These are phyloP conservation scores for Vanrija humicola DNA, from an alignment of 1,284 basidiomycete species.

Conservation along the genomic window DNA sequence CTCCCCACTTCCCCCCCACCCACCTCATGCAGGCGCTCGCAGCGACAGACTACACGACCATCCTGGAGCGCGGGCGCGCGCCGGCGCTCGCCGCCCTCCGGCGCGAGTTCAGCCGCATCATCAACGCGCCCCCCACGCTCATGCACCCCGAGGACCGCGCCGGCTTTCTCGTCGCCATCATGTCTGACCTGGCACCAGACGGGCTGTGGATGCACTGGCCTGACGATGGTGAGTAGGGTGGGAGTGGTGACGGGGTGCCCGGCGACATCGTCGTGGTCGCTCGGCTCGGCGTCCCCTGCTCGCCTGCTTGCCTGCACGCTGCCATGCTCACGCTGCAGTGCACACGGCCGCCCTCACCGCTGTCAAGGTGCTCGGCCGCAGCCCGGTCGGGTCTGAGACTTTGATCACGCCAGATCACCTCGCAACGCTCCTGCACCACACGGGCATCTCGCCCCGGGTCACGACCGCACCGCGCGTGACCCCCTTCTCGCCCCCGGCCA, in stretches of 20 bases:
- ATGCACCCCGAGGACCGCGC: slow-evolving; percentile 49
- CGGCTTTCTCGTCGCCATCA: slow-evolving; percentile 55
- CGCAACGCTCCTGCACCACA: slow-evolving; percentile 32
- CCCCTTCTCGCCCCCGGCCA: slow-evolving; percentile 1
- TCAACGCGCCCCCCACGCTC: slow-evolving; percentile 45
- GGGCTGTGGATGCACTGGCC: slow-evolving; percentile 45
- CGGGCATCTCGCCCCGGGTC: slow-evolving; percentile 19
- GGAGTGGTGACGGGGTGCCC: too few species aligned
- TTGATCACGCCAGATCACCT: slow-evolving; percentile 51
- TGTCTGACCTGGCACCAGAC: slow-evolving; percentile 59
- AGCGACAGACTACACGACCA: neutral
- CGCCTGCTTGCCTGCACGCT: slow-evolving; percentile 1
- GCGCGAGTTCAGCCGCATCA: slow-evolving; percentile 7
- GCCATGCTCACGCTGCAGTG: slow-evolving; percentile 14
- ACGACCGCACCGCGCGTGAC: slow-evolving; percentile 1
- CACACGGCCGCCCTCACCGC: slow-evolving; percentile 59
- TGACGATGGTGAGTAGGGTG: slow-evolving; percentile 23
- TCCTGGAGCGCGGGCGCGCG: neutral
- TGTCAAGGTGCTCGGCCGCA: slow-evolving; percentile 70
- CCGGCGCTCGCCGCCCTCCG: neutral
- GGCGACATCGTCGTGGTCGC: slow-evolving; percentile 2
- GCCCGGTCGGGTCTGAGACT: slow-evolving; percentile 63
- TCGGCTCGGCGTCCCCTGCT: neutral
- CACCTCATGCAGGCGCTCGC: neutral
- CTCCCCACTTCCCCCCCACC: too few species aligned